Percentiles rank a stretch among this genome's conserved stretches.
Evolutionary conservation across 495 filamentous ascomycete genomes (phyloP).

Genomic region (Aspergillus haitiensis): DNA sequence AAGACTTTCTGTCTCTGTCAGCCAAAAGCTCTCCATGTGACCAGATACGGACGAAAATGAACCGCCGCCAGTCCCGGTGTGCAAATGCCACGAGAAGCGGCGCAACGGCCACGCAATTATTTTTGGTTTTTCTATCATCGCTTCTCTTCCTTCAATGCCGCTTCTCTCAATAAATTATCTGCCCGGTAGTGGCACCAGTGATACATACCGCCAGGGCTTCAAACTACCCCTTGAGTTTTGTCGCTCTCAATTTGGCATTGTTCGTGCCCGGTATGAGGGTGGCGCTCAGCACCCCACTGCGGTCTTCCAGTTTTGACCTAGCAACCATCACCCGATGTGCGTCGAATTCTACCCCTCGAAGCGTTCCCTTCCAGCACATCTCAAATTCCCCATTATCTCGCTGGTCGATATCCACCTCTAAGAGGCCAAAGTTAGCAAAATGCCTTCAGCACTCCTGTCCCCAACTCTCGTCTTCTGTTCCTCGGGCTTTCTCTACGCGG

Average conservation of each 20-base stretch:
- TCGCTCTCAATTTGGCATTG: conserved; percentile 23
- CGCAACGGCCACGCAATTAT: conserved; percentile 15
- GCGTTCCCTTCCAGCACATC: conserved; percentile 12
- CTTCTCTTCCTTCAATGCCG: background rate
- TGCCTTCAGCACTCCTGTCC: background rate
- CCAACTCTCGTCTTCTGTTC: background rate
- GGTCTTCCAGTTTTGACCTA: conserved; percentile 38
- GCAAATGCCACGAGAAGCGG: conserved; percentile 12
- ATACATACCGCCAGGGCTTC: conserved; percentile 2
- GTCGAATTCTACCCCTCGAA: conserved; percentile 17
- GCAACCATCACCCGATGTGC: conserved; percentile 32
- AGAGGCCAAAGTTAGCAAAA: conserved; percentile 5
- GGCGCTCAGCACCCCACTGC: conserved; percentile 40
- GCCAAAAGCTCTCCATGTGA: conserved; percentile 3
- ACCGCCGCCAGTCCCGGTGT: conserved; percentile 6
- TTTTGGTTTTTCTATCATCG: conserved; percentile 9
- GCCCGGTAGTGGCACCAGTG: conserved; percentile 14
- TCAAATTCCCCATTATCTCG: conserved; percentile 8
- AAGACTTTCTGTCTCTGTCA: background rate
- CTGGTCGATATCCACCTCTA: conserved; percentile 7
- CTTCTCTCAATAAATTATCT: conserved; percentile 9
- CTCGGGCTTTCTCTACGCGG: conserved; percentile 11
- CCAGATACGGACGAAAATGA: background rate
- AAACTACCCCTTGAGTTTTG: conserved; percentile 14
- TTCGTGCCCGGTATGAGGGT: conserved; percentile 41